phyloP scores from a whole-genome alignment of 2,329 filamentous ascomycete genomes.

The Exophiala alcalophila region DNA sequence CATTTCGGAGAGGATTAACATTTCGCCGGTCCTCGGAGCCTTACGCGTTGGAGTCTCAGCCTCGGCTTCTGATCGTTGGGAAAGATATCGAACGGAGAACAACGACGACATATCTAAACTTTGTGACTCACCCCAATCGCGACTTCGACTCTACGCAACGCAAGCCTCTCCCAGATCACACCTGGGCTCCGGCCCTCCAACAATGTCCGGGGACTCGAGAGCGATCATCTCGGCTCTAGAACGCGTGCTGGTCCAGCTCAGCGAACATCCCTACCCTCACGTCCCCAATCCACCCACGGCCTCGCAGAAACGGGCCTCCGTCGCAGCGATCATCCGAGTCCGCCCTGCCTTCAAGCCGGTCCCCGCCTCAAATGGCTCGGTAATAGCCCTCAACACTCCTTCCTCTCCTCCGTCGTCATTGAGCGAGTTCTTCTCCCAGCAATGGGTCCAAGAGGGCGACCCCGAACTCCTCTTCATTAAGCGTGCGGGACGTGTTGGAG shows the following conservation, averaged over 20 bases:
- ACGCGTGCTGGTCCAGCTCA: conserved; percentile 20
- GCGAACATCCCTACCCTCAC: conserved; percentile 40
- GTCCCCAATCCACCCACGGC: conserved; percentile 44
- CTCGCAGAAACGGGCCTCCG: conserved; percentile 61
- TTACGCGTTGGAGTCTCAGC: background rate
- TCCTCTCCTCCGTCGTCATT: conserved; percentile 36
- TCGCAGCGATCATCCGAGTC: conserved; percentile 63
- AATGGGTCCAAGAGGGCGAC: conserved; percentile 64
- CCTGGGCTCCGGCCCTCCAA: background rate
- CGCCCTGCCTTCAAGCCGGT: conserved; percentile 57
- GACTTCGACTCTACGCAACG: too few relatives aligned
- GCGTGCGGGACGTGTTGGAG: conserved; percentile 60
- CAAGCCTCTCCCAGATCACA: background rate
- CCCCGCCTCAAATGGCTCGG: conserved; percentile 38
- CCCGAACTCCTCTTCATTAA: conserved; percentile 72
- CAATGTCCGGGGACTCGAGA: conserved; percentile 26
- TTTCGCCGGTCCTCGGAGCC: too few relatives aligned
- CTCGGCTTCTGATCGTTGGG: too few relatives aligned
- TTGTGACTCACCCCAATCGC: too few relatives aligned
- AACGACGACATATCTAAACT: too few relatives aligned
- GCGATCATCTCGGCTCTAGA: conserved; percentile 26
- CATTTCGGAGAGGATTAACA: too few relatives aligned
- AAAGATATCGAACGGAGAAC: too few relatives aligned
- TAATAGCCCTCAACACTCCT: conserved; percentile 21
- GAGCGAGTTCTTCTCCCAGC: conserved; percentile 59